These are phyloP conservation scores for Ensete glaucum DNA, from an alignment of 176 grass and related monocot species.

Conservation along the genomic window DNA sequence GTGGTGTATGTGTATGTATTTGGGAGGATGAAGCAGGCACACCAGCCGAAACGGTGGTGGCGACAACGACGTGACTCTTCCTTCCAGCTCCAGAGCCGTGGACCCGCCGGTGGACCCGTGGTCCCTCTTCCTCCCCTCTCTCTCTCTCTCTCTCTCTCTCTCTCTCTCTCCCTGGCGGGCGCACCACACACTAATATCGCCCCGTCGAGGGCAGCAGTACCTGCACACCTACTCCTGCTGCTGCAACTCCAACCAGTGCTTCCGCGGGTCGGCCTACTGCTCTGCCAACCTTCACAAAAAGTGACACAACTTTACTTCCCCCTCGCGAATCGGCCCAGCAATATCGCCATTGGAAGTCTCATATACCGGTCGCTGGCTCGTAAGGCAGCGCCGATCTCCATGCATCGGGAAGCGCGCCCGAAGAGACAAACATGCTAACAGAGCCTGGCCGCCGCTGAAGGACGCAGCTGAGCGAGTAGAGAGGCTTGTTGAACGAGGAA, in stretches of 20 bases:
- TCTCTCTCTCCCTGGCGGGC: not conserved
- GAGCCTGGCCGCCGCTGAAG: not conserved
- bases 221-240: not conserved
- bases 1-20: conserved; percentile 20
- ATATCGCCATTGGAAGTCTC: no score
- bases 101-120: conserved; percentile 9
- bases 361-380: no score
- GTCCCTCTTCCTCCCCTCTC: not conserved
- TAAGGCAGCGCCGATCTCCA: not conserved
- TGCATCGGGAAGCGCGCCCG: not conserved
- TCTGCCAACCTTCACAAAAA: not conserved
- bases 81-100: conserved; percentile 45
- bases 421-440: not conserved
- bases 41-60: conserved; percentile 40
- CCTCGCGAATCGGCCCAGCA: no score
- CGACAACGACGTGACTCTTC: conserved; percentile 94
- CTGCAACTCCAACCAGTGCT: no score
- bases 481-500: not conserved
- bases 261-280: no score
- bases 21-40: not conserved
- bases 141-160: not conserved
- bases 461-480: not conserved
- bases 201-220: not conserved
- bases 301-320: not conserved
- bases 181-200: not conserved